phyloP scores from a whole-genome alignment of 768 basidiomycete genomes.

The button mushroom (Agaricus bisporus) region DNA sequence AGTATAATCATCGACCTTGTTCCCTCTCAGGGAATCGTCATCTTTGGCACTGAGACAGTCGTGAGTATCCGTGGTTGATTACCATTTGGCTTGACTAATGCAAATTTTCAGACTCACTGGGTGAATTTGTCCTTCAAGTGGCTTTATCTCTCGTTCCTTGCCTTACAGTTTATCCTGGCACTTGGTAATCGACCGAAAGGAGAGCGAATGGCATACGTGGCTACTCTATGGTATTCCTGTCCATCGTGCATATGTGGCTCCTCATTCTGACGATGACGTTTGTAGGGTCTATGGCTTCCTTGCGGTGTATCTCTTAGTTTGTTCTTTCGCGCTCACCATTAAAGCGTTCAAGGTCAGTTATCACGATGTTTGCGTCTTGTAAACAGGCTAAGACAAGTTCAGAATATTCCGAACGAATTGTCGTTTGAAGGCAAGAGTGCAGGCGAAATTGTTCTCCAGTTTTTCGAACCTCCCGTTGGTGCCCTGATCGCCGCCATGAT shows the following conservation, averaged over 20 bases:
- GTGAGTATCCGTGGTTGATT: conserved; percentile 38
- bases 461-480: conserved; percentile 75
- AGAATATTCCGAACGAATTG: conserved; percentile 51
- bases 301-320: conserved; percentile 78
- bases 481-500: conserved; percentile 81
- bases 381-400: neutral
- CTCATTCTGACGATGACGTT: neutral
- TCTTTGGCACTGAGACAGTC: conserved; percentile 68
- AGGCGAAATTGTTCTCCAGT: conserved; percentile 44
- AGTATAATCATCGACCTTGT: conserved; percentile 90
- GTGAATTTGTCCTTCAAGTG: conserved; percentile 78
- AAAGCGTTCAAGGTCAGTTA: conserved; percentile 65
- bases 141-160: conserved; percentile 83
- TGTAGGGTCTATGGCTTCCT: conserved; percentile 81
- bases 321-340: conserved; percentile 80
- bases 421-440: conserved; percentile 34
- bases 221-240: conserved; percentile 73
- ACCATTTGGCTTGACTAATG: neutral
- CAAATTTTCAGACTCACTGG: conserved; percentile 69
- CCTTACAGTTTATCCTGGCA: conserved; percentile 61
- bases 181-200: conserved; percentile 84
- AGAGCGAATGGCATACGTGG: conserved; percentile 64
- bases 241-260: conserved; percentile 47
- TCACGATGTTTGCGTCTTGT: neutral
- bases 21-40: conserved; percentile 40